Evolutionary conservation across 2,329 filamentous ascomycete genomes (phyloP), one percentile per base, ranked within the genome.

Genomic region (Arthrobotrys conoides): DNA sequence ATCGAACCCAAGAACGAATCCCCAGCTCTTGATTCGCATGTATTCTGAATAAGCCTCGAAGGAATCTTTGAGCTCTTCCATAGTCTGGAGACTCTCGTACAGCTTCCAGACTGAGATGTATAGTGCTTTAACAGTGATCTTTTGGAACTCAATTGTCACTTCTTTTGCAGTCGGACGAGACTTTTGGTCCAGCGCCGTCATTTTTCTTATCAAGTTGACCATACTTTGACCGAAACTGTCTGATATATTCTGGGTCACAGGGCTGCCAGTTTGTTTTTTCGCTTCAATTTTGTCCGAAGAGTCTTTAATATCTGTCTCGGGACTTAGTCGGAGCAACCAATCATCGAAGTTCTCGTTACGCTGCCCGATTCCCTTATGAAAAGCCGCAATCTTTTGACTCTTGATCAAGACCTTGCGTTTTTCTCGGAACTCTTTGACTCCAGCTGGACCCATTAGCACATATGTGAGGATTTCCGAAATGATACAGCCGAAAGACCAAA

Each of bases 401-500:
- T 64, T 18, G 2, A 46, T 38, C 71, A 57, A 55, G 68, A 76
- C 71, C 9, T 41, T 64, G 3, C 71, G 53, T 18, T 51, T 64
- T 1, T 6, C 27, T 30, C 46, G 46, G 22, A 69, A 76, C 0
- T 48, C 48, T 14, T 48, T 20, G 8, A 76, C 64, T n/a, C 55
- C 64, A 9, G 51, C 22, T 5, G 53, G 20, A 18, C 72, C 72
- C 9, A 24, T 20, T 10, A 36, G 30, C 14, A 77, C 59, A 16
- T 66, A 83, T 1, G 81, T 83, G 6, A 80, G 30, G n/a, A 83
- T 65, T 44, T 83, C 82, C 3, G 71, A 63, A 6, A 83, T 63
- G 16, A 83, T 67, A 69, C 82, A 82, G 0, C 82, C 82, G 27
- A 83, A 81, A 6, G 82, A 81, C 82, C 82, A 83, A 1, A 83